Percentiles rank a stretch among this genome's conserved stretches.
Evolutionary conservation across 495 filamentous ascomycete species (phyloP).

Genomic region (Astrothelium subdiscretum): DNA sequence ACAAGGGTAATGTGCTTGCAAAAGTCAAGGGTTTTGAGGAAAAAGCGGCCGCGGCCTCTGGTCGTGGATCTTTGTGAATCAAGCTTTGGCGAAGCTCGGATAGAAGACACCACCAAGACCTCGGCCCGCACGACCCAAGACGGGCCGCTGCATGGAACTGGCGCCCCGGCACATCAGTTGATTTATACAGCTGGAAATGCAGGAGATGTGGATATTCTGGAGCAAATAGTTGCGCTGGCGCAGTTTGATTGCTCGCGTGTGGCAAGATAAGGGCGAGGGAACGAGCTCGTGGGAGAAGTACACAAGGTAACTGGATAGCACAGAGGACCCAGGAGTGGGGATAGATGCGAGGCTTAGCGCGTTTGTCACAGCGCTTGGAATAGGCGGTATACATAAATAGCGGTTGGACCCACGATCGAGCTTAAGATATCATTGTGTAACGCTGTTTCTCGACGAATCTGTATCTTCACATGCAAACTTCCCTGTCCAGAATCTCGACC

Average conservation of each 20-base stretch:
- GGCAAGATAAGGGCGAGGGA: background rate
- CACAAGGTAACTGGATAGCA: background rate
- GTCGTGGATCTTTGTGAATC: background rate
- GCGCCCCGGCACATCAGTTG: background rate
- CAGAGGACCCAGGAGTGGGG: background rate
- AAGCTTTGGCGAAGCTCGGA: background rate
- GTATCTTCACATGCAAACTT: background rate
- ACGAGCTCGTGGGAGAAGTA: background rate
- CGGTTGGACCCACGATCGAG: background rate
- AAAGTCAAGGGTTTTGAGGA: background rate
- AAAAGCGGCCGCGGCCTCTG: background rate
- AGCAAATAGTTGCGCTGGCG: background rate
- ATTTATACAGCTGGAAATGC: background rate
- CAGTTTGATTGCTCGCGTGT: background rate
- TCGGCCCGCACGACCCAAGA: background rate
- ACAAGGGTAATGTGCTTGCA: background rate
- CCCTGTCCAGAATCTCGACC: background rate
- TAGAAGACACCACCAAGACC: background rate
- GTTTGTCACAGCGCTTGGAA: background rate
- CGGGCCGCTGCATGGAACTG: background rate
- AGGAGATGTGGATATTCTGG: background rate
- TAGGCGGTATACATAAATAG: constrained; percentile 3
- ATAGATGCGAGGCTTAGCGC: background rate
- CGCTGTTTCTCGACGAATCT: background rate
- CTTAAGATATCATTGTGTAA: background rate